Percentiles rank a stretch among this genome's conserved stretches.
Conservation (phyloP, 495 filamentous ascomycete species). For the Annulohypoxylon nitens region DNA sequence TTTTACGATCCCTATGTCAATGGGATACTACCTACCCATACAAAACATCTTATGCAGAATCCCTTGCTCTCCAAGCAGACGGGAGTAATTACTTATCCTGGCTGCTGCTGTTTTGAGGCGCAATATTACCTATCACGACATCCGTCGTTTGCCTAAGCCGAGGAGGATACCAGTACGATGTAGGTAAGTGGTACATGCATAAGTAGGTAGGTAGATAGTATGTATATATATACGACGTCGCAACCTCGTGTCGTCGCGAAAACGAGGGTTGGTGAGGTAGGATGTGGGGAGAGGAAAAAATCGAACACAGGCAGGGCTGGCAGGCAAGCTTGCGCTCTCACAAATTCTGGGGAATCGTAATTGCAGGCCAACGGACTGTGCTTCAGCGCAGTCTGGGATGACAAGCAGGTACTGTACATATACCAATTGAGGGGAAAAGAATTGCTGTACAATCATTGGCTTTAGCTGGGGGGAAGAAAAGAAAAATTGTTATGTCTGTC, state of each 20-base stretch:
- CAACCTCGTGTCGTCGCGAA: slow-evolving; percentile 33
- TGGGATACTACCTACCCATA: slow-evolving; percentile 29
- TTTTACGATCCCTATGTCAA: neutral
- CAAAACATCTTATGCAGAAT: slow-evolving; percentile 21
- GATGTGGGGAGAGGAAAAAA: slow-evolving; percentile 43
- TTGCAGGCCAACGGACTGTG: neutral
- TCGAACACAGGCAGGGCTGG: slow-evolving; percentile 29
- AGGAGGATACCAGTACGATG: slow-evolving; percentile 16
- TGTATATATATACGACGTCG: slow-evolving; percentile 23
- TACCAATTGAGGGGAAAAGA: slow-evolving; percentile 11
- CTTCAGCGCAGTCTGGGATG: slow-evolving; percentile 13
- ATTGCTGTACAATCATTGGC: slow-evolving; percentile 18
- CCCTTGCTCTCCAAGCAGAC: slow-evolving; percentile 28
- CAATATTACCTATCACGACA: slow-evolving; percentile 13
- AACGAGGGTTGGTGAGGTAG: slow-evolving; percentile 31
- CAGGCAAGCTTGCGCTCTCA: slow-evolving; percentile 6
- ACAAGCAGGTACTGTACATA: slow-evolving; percentile 15
- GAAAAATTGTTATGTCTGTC: slow-evolving; percentile 16
- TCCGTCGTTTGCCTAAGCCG: slow-evolving; percentile 46
- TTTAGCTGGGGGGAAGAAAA: neutral
- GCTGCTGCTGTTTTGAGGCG: slow-evolving; percentile 27
- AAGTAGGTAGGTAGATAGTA: neutral
- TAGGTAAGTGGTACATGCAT: neutral
- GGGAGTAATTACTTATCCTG: slow-evolving; percentile 36
- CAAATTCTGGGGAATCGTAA: slow-evolving; percentile 27